Evolutionary conservation across 2,329 filamentous ascomycete species (phyloP), one percentile per base, ranked within the genome.

Genomic region (Penicillium frequentans): DNA sequence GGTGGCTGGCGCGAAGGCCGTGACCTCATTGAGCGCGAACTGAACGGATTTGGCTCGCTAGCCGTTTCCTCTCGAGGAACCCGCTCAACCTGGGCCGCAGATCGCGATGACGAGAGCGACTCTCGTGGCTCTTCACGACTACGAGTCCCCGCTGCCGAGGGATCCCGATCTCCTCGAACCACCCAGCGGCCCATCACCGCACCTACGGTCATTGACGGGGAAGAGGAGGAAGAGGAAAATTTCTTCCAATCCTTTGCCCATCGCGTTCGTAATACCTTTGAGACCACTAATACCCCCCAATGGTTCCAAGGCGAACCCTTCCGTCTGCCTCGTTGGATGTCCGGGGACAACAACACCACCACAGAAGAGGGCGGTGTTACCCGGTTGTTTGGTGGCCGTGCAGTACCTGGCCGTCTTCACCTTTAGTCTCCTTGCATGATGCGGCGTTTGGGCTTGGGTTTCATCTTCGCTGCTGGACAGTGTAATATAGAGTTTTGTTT

Each of bases 1-100:
- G 91, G 90, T 1, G 89, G 88, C 1, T 98, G 93, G 95, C 86
- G 93, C 47, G 95, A 98, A 76, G 95, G 95, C 3, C 85, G 91
- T 50, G 89, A 93, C 49, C 83, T 99, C 27, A 96, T 99, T 60
- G 91, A 96, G 61, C 86, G 91, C 27, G 95, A 98, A 70, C 75
- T 93, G 8, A 86, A 87, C 58, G 88, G 89, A 14, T 83, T 77
- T 16, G 82, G 65, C 65, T 83, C 70, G 46, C 69, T 77, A 49
- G 78, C 76, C 2, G 70, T 77, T 59, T 68, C 75, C 61, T 72
- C 73, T 68, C 60, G 66, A 60, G 59, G 68, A 64, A 57, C 63
- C 64, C 63, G 68, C 52, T 68, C 68, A 46, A 67, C 68, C 39
- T 66, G 66, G 59, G 65, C 64, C 1, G 68, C 67, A 4, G 67